These are phyloP conservation scores for Penicillium capsulatum DNA, from an alignment of 2,329 filamentous ascomycete species.

Conservation along the genomic window DNA sequence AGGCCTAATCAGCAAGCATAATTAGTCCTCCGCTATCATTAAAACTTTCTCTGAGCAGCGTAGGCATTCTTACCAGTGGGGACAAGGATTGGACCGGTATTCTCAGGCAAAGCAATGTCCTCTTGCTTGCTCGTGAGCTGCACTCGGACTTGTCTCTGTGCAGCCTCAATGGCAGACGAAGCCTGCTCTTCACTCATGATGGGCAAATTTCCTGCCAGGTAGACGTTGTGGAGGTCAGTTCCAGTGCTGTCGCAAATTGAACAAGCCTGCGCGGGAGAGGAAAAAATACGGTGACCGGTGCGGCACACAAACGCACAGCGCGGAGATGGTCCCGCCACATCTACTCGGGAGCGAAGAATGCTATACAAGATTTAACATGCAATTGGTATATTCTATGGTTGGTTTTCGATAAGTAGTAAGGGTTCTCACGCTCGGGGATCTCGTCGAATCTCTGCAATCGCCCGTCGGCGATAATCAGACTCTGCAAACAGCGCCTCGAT, in stretches of 20 bases:
- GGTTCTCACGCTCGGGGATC: slow-evolving; percentile 20
- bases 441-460: slow-evolving; percentile 55
- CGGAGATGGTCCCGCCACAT: slow-evolving; percentile 26
- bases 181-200: slow-evolving; percentile 27
- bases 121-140: slow-evolving; percentile 51
- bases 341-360: neutral
- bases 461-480: slow-evolving; percentile 54
- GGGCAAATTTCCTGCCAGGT: slow-evolving; percentile 11
- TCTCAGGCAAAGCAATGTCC: slow-evolving; percentile 52
- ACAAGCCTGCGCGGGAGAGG: slow-evolving; percentile 29
- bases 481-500: slow-evolving; percentile 63
- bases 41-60: neutral
- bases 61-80: slow-evolving; percentile 48
- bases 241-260: slow-evolving; percentile 26
- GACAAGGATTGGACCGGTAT: slow-evolving; percentile 54
- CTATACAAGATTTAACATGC: no score
- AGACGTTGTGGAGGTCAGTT: slow-evolving; percentile 14
- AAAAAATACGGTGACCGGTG: slow-evolving; percentile 41
- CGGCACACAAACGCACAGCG: slow-evolving; percentile 39
- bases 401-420: neutral
- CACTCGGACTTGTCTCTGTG: slow-evolving; percentile 51
- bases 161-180: slow-evolving; percentile 21
- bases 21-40: slow-evolving; percentile 11
- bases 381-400: no score
- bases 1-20: slow-evolving; percentile 40